Conservation (phyloP, 2,329 filamentous ascomycete genomes). For the Penicillium sp. region DNA sequence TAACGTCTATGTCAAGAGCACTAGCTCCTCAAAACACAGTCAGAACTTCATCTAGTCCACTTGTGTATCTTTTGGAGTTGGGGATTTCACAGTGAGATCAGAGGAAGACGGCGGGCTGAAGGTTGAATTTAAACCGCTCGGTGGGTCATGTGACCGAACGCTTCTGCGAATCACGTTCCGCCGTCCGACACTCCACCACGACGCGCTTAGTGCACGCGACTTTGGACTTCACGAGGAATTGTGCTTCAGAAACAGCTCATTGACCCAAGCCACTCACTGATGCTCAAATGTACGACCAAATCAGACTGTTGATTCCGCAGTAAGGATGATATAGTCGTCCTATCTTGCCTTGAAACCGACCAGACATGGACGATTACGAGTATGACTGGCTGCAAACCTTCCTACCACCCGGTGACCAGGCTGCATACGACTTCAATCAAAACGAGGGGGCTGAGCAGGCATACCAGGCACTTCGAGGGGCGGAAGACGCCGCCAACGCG, state of each 20-base stretch:
- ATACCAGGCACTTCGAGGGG: background rate
- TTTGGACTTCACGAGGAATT: background rate
- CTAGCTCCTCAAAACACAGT: conserved; percentile 49
- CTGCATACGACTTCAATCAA: background rate
- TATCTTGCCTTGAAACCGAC: background rate
- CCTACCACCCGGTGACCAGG: background rate
- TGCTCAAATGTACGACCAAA: too few species aligned
- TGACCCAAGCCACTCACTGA: too few species aligned
- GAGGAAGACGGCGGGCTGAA: background rate
- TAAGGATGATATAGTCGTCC: background rate
- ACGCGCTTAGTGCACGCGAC: background rate
- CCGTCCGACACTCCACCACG: background rate
- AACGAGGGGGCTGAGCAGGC: background rate
- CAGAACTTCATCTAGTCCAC: conserved; percentile 28
- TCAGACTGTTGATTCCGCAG: too few species aligned
- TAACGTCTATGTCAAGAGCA: conserved; percentile 53
- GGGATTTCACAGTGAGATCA: conserved; percentile 43
- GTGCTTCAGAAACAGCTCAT: background rate
- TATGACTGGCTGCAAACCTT: conserved; percentile 1
- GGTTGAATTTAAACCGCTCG: background rate
- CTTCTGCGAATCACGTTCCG: background rate
- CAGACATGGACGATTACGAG: background rate
- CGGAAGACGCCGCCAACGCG: background rate
- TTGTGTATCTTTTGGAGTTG: conserved; percentile 25
- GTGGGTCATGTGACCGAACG: background rate